Evolutionary conservation across 129 eudicot species (phyloP).

Genomic region (Centaurea solstitialis): DNA sequence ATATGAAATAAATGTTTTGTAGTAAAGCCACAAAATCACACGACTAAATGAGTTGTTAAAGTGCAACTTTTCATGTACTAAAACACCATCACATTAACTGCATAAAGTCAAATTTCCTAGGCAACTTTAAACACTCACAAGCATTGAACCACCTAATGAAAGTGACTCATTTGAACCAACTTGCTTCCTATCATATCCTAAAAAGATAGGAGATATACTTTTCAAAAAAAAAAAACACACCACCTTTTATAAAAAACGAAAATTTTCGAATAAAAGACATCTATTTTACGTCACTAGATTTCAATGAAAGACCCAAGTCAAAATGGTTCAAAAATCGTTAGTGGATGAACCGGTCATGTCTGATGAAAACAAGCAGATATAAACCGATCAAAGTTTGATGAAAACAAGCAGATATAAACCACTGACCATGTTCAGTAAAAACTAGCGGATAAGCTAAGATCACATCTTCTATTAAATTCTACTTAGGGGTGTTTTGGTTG

Average conservation of each 20-base stretch:
- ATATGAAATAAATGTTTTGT: neutral
- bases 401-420: neutral
- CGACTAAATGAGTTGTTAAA: conserved; percentile 16
- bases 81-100: conserved; percentile 12
- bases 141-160: conserved; percentile 21
- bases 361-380: too few relatives aligned
- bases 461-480: too few relatives aligned
- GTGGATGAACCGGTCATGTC: too few relatives aligned
- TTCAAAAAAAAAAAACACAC: too few relatives aligned
- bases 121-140: conserved; percentile 21
- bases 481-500: too few relatives aligned
- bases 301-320: too few relatives aligned
- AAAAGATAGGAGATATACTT: neutral
- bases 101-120: conserved; percentile 13
- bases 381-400: neutral
- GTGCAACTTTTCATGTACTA: conserved; percentile 26
- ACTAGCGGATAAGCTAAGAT: too few relatives aligned
- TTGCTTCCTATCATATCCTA: neutral
- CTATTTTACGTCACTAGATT: too few relatives aligned
- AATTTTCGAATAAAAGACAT: too few relatives aligned
- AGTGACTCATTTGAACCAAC: conserved; percentile 22
- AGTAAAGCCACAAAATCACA: conserved; percentile 19
- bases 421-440: too few relatives aligned
- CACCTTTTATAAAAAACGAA: too few relatives aligned
- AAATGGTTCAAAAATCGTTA: too few relatives aligned